Evolutionary conservation across 2,329 filamentous ascomycete species (phyloP).

Genomic region (Fusarium keratoplasticum): DNA sequence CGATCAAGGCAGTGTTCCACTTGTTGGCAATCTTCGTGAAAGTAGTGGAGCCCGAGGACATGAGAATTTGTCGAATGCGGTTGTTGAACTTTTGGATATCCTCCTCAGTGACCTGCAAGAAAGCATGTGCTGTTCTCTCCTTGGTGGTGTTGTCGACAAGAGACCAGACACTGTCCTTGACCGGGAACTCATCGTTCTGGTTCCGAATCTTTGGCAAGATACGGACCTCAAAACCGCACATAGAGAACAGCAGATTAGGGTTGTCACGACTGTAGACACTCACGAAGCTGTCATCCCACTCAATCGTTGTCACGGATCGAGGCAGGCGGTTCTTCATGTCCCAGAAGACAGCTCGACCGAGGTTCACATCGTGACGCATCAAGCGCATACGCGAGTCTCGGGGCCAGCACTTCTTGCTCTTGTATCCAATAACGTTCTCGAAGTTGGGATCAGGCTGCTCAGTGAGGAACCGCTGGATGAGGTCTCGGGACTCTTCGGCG

Average conservation of each 20-base stretch:
- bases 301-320: slow-evolving; percentile 94
- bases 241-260: slow-evolving; percentile 95
- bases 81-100: slow-evolving; percentile 99
- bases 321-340: slow-evolving; percentile 97
- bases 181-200: slow-evolving; percentile 93
- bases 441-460: slow-evolving; percentile 99
- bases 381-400: slow-evolving; percentile 96
- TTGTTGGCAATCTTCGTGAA: slow-evolving; percentile 99
- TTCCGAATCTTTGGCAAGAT: slow-evolving; percentile 96
- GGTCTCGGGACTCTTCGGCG: slow-evolving; percentile 92
- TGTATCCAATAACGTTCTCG: slow-evolving; percentile 98
- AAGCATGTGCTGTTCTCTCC: slow-evolving; percentile 96
- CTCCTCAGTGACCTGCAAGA: slow-evolving; percentile 96
- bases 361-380: slow-evolving; percentile 98
- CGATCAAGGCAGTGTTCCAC: slow-evolving; percentile 98
- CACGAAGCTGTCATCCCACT: slow-evolving; percentile 98
- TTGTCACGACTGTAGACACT: slow-evolving; percentile 99
- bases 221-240: slow-evolving; percentile 97
- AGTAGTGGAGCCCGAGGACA: slow-evolving; percentile 99
- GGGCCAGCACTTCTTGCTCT: slow-evolving; percentile 99
- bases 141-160: slow-evolving; percentile 96
- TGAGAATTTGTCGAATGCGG: slow-evolving; percentile 95
- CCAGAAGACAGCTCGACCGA: slow-evolving; percentile 98
- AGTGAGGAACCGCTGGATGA: slow-evolving; percentile 97
- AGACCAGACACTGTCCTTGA: slow-evolving; percentile 99